These are phyloP conservation scores for Solanum medicagineum DNA, from an alignment of 257 asterid species.

Conservation along the genomic window DNA sequence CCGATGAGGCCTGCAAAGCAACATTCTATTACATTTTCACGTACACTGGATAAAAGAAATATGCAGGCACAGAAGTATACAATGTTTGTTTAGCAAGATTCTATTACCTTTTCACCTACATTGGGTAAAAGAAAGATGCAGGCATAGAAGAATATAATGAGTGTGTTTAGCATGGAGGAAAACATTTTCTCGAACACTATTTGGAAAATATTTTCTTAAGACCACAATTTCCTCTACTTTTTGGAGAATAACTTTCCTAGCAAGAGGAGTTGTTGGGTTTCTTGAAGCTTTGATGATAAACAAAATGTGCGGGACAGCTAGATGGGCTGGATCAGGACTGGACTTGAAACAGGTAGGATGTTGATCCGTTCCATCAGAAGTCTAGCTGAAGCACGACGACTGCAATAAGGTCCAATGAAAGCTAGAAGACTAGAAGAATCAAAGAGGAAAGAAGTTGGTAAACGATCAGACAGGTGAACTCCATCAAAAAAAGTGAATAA, in stretches of 20 bases:
- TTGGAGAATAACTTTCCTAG: not conserved
- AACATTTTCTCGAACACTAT: not conserved
- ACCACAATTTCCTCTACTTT: not conserved
- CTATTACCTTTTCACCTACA: not conserved
- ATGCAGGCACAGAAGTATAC: not conserved
- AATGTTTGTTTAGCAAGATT: not conserved
- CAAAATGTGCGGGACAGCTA: not conserved
- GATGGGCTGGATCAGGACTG: not conserved
- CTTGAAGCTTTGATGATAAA: too few species aligned
- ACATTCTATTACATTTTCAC: not conserved
- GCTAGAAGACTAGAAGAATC: not conserved
- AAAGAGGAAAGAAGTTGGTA: not conserved
- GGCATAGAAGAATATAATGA: not conserved
- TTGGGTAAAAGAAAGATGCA: not conserved
- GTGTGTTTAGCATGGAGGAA: not conserved
- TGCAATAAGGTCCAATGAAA: not conserved
- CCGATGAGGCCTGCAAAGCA: slow-evolving; percentile 76
- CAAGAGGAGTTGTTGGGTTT: not conserved
- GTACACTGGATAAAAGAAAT: not conserved
- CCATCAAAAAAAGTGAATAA: not conserved
- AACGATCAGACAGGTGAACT: not conserved
- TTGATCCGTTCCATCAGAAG: not conserved
- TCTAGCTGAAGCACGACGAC: not conserved
- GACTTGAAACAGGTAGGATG: not conserved
- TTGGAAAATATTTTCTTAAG: not conserved